Base-by-base conservation (phyloP, 2,329 filamentous ascomycete species). In the Hypoxylon sp. region DNA sequence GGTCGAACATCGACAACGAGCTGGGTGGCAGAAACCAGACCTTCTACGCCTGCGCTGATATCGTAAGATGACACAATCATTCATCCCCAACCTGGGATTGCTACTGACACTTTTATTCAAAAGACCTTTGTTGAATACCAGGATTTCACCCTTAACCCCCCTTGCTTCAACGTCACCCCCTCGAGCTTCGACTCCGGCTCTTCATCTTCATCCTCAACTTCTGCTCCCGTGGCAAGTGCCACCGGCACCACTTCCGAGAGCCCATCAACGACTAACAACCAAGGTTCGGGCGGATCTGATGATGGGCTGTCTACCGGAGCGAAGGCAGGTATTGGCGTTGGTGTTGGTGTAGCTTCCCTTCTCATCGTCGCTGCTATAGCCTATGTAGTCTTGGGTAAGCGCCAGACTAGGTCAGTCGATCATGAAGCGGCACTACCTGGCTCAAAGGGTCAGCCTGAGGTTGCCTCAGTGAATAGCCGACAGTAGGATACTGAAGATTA, bases 121-220 rank as follows among this genome's bases (percentile, higher is more conserved):
- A 46, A 78, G 77, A 77, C 73, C 11, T 76, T 78, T 51, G 77
- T 79, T 32, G 71, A 77, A 41, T 46, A 69, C 5, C 55, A 70
- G 27, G 69, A 75, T 45, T 77, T 80, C 61, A 69, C 61, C 3
- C 52, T 68, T 6, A 65, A 70, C 16, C 71, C 76, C 6, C 77
- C 77, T n/a, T 80, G 78, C 72, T 80, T 80, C 74, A 80, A 80
- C 68, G 76, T 78, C 21, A 80, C 77, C 1, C 63, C 72, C 23
- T 63, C 68, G 14, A 74, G 74, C 37, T 78, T 79, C 66, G 69
- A 74, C 37, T 57, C 70, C 2, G 72, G 72, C 1, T 62, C 61
- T 34, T 56, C 72, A 9, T 48, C 46, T 5, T 57, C 53, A n/a
- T 67, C 74, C 69, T n/a, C 74, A 8, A 71, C 70, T 41, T 61